Evolutionary conservation across 371 early-diverging fungal species (phyloP).

Genomic region (Actinomortierella ambigua): DNA sequence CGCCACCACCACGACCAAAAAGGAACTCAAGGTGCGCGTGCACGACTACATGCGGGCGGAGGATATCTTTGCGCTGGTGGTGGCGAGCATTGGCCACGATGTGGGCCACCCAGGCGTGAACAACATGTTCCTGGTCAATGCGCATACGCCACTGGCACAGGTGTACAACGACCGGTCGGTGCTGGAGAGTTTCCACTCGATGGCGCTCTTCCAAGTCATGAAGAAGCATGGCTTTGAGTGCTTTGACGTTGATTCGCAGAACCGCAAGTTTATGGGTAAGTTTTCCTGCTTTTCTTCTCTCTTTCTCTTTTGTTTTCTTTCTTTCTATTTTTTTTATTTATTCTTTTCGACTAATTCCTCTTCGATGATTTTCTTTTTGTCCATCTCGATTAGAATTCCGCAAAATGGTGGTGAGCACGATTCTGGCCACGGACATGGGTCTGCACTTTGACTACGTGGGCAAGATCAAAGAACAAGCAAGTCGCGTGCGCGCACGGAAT

Average conservation of each 20-base stretch:
- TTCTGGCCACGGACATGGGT: slow-evolving; percentile 87
- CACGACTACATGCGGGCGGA: slow-evolving; percentile 63
- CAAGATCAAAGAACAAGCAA: slow-evolving; percentile 64
- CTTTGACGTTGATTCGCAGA: slow-evolving; percentile 50
- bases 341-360: not conserved
- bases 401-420: slow-evolving; percentile 71
- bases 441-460: slow-evolving; percentile 81
- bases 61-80: slow-evolving; percentile 73
- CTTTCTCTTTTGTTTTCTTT: not conserved
- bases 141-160: slow-evolving; percentile 82
- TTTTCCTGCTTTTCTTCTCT: slow-evolving; percentile 4
- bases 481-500: slow-evolving; percentile 45
- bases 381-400: slow-evolving; percentile 58
- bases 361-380: slow-evolving; percentile 8
- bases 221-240: slow-evolving; percentile 60
- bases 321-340: too few species aligned
- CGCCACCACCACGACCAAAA: slow-evolving; percentile 4
- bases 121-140: slow-evolving; percentile 80
- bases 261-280: slow-evolving; percentile 47
- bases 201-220: slow-evolving; percentile 85
- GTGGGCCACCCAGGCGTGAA: slow-evolving; percentile 89
- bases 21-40: slow-evolving; percentile 41
- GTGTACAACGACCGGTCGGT: slow-evolving; percentile 94
- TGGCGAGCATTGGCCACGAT: slow-evolving; percentile 86
- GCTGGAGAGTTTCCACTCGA: slow-evolving; percentile 93